Base-by-base conservation (phyloP, 257 asterid genomes). In the Dorcoceras hygrometricum region DNA sequence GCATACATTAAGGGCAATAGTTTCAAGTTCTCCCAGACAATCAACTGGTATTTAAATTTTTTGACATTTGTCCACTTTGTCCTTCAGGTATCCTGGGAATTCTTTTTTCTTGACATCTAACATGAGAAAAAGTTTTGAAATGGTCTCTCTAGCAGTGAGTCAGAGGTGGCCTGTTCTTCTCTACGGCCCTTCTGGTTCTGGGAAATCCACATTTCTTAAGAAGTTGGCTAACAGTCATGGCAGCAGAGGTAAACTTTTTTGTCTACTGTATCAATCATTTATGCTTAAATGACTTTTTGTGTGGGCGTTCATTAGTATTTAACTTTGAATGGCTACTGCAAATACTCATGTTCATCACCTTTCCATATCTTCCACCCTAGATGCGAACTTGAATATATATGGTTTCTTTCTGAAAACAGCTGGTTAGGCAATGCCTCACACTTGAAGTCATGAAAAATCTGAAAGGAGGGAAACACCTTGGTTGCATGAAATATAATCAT, bases 131-230 rank as follows among this genome's bases (percentile, higher is more conserved):
- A 75, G 92, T 76, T 85, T 79, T 85, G 89, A 87, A 86, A 85
- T 90, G 96, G 90, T 87, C 64, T 74, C 78, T 46, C 71, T 88
- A 73, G 97, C 97, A 50, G 84, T 90, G 78, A 88, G 84, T 80
- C 95, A 94, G 77, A 83, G 95, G 70, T 88, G 96, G 95, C 97
- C 99, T 56, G 93, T 94, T 76, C 97, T 94, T 78, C 87, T 94
- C 39, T 86, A 85, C 73, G 97, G 99, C 59, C 96, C 96, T 29
- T 81, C 96, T 63, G 97, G 99, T 73, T 65, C 85, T 63, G 99
- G 99, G 72, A 94, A 94, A 82, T 86, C 96, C 68, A 86, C 97
- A 48, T 79, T 88, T 43, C 74, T 90, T 73, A 65, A 80, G 71
- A 81, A 78, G 71, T 81, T 90, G 82, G 96, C 96, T 27, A 76